These are phyloP conservation scores for Malus hybrid DNA, from an alignment of 331 rosid species.

Conservation along the genomic window DNA sequence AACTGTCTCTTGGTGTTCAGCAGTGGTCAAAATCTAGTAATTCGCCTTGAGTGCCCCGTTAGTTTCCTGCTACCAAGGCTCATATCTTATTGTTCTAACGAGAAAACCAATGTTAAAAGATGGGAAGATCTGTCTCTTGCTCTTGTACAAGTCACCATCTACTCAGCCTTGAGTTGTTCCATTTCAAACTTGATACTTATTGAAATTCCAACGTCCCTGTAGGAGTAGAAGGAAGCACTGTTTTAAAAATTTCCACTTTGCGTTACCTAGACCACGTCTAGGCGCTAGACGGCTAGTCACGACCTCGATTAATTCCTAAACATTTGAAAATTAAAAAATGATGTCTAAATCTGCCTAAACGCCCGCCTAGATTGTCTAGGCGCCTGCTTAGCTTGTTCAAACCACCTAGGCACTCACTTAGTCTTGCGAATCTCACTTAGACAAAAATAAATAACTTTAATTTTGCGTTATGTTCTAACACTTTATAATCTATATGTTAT, in stretches of 20 bases:
- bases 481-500: too few species aligned
- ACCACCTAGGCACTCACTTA: fast-evolving
- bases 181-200: not conserved
- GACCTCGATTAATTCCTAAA: too few species aligned
- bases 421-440: too few species aligned
- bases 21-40: not conserved
- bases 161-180: not conserved
- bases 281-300: too few species aligned
- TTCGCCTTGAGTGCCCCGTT: not conserved
- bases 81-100: not conserved
- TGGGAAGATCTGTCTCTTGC: not conserved
- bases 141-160: not conserved
- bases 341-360: too few species aligned
- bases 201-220: not conserved
- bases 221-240: too few species aligned
- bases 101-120: not conserved
- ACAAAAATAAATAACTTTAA: too few species aligned
- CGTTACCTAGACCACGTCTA: fast-evolving
- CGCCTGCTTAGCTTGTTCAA: fast-evolving
- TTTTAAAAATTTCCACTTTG: too few species aligned
- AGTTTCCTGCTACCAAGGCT: not conserved
- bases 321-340: too few species aligned
- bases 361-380: fast-evolving
- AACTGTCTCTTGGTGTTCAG: not conserved
- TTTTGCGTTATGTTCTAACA: too few species aligned